Evolutionary conservation across 2,329 filamentous ascomycete genomes (phyloP).

Genomic region (Thyridium curvatum): DNA sequence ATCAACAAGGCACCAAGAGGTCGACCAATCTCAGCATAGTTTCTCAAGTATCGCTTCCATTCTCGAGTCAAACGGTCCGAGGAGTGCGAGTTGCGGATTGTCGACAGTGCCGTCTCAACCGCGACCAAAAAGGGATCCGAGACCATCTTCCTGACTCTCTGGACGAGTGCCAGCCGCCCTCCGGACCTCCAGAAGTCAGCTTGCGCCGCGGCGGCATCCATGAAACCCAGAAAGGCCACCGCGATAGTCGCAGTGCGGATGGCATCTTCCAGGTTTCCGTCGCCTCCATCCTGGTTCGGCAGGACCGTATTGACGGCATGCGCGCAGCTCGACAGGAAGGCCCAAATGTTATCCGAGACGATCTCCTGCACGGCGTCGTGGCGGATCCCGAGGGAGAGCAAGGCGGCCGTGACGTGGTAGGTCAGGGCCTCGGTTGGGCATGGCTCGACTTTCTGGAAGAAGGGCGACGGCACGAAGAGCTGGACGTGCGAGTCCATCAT

Average conservation of each 20-base stretch:
- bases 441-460: conserved; percentile 75
- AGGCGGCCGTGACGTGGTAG: conserved; percentile 69
- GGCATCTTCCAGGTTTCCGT: conserved; percentile 59
- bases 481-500: conserved; percentile 80
- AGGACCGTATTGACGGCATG: conserved; percentile 51
- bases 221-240: conserved; percentile 82
- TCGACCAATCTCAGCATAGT: conserved; percentile 72
- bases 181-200: conserved; percentile 74
- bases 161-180: conserved; percentile 68
- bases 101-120: conserved; percentile 84
- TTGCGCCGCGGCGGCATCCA: conserved; percentile 74
- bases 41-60: conserved; percentile 81
- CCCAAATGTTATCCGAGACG: conserved; percentile 60
- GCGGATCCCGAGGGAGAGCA: conserved; percentile 73
- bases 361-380: conserved; percentile 62
- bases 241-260: conserved; percentile 68
- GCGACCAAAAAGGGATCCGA: conserved; percentile 81
- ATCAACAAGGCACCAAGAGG: conserved; percentile 88
- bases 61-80: conserved; percentile 64
- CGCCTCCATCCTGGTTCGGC: conserved; percentile 47
- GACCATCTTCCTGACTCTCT: conserved; percentile 64
- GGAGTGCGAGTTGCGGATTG: conserved; percentile 72
- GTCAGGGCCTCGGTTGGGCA: conserved; percentile 84
- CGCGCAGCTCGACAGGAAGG: conserved; percentile 67
- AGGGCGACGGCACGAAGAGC: conserved; percentile 70